phyloP scores from a whole-genome alignment of 2,329 filamentous ascomycete genomes.

The Aspergillus neoniger region DNA sequence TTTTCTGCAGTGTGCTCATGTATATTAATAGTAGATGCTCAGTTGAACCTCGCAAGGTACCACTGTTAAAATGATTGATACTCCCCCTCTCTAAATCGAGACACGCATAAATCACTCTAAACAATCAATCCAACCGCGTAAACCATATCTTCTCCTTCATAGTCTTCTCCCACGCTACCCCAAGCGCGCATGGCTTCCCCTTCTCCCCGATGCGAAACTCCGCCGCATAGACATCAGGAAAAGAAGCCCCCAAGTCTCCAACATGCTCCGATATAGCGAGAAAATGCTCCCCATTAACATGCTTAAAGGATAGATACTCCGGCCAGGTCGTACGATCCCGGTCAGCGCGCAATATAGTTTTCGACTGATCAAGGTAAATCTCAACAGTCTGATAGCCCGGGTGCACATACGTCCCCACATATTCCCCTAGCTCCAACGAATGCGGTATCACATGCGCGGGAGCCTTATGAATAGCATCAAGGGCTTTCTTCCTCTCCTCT shows the following conservation, averaged over 20 bases:
- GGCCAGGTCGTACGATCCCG: not conserved
- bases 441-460: not conserved
- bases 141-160: conserved; percentile 1
- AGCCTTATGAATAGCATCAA: not conserved
- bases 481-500: not conserved
- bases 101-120: not conserved
- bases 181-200: not conserved
- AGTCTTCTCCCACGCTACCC: not conserved
- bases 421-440: not conserved
- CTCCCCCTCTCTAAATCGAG: not conserved
- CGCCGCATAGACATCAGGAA: not conserved
- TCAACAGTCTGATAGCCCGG: not conserved
- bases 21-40: conserved; percentile 5
- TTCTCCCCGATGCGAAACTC: not conserved
- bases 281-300: not conserved
- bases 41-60: not conserved
- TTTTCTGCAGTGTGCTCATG: not conserved
- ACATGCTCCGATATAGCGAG: not conserved
- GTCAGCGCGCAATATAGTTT: not conserved
- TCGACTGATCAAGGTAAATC: not conserved
- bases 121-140: not conserved
- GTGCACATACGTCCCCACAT: not conserved
- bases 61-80: not conserved
- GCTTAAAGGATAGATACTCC: not conserved
- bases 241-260: not conserved